A percentile compares a stretch with the other conserved stretches of the same genome.
Conservation (phyloP, 2,329 filamentous ascomycete species). For the Emergomyces africanus region DNA sequence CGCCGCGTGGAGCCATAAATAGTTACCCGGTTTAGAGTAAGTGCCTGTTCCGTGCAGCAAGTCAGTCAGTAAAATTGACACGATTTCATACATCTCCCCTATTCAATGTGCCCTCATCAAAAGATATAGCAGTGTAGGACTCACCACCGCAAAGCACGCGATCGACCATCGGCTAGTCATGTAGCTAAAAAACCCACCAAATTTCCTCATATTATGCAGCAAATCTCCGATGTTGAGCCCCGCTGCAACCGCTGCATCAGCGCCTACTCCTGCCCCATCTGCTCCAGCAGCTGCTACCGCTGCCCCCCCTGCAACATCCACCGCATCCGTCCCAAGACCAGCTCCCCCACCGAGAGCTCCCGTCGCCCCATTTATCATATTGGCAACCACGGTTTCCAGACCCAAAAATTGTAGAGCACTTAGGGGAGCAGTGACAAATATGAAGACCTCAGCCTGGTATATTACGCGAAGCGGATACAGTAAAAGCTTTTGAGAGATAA, state of each 20-base stretch:
- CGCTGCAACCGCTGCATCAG: slow-evolving; percentile 22
- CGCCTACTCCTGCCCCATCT: slow-evolving; percentile 16
- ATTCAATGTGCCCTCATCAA: background rate
- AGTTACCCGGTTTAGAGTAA: slow-evolving; percentile 79
- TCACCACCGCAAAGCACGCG: slow-evolving; percentile 65
- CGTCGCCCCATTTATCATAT: slow-evolving; percentile 4
- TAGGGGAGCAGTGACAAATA: slow-evolving; percentile 10
- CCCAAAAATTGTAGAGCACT: slow-evolving; percentile 7
- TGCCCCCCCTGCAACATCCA: slow-evolving; percentile 13
- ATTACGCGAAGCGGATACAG: slow-evolving; percentile 10
- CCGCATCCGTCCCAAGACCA: background rate
- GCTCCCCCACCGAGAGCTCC: slow-evolving; percentile 1
- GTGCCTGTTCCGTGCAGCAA: slow-evolving; percentile 39
- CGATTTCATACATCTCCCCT: background rate
- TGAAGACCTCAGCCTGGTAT: slow-evolving; percentile 11
- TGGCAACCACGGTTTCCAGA: slow-evolving; percentile 5
- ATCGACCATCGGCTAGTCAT: slow-evolving; percentile 86
- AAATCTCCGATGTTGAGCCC: slow-evolving; percentile 30
- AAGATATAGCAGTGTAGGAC: slow-evolving; percentile 10
- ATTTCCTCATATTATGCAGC: slow-evolving; percentile 47
- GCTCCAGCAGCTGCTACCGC: slow-evolving; percentile 25
- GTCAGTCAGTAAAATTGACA: background rate
- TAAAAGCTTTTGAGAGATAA: slow-evolving; percentile 1
- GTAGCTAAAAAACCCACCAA: slow-evolving; percentile 83
- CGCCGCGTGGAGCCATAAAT: slow-evolving; percentile 86